These are phyloP conservation scores for Lobosporangium transversale DNA, from an alignment of 192 early-diverging fungal genomes.

Conservation along the genomic window DNA sequence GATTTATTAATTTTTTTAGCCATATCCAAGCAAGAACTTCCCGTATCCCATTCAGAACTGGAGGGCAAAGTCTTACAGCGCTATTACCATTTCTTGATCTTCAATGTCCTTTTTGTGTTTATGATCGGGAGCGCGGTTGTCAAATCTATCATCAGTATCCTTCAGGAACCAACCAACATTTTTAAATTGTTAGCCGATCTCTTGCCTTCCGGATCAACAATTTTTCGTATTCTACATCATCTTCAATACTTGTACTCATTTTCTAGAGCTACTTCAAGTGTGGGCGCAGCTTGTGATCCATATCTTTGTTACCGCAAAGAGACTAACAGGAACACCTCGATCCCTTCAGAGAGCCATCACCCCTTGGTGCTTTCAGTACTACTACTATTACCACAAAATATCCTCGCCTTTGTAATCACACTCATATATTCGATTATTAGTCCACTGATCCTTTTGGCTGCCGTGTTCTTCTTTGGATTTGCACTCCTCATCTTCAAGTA, in stretches of 20 bases:
- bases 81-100: constrained; percentile 69
- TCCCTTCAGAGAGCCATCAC: constrained; percentile 53
- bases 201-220: constrained; percentile 66
- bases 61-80: constrained; percentile 64
- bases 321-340: constrained; percentile 62
- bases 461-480: constrained; percentile 61
- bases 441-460: constrained; percentile 67
- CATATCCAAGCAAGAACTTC: constrained; percentile 67
- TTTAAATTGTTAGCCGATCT: constrained; percentile 56
- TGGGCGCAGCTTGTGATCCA: constrained; percentile 66
- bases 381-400: constrained; percentile 72
- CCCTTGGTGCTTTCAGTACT: constrained; percentile 69
- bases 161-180: constrained; percentile 62
- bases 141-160: constrained; percentile 55
- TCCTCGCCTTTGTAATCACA: constrained; percentile 69
- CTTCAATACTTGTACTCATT: constrained; percentile 68
- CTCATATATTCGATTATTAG: constrained; percentile 69
- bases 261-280: constrained; percentile 67
- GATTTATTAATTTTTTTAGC: too few relatives aligned
- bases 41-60: constrained; percentile 64
- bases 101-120: constrained; percentile 72
- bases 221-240: constrained; percentile 72
- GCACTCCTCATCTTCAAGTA: constrained; percentile 68
- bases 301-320: constrained; percentile 52
- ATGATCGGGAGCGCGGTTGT: constrained; percentile 65